Conservation (phyloP, 2,329 filamentous ascomycete genomes). For the Xylaria sp. region DNA sequence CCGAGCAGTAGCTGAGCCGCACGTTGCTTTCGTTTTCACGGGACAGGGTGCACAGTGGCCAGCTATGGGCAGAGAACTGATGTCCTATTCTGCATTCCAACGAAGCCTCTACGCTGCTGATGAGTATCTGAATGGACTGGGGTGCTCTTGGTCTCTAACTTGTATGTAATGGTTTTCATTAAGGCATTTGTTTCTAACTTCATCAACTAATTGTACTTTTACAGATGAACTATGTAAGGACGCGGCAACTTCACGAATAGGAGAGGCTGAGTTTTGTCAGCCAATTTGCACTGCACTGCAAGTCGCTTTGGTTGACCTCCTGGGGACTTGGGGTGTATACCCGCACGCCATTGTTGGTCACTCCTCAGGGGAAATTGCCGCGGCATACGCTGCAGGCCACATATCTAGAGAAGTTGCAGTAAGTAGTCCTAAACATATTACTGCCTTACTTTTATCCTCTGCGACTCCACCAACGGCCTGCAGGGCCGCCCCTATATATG, state of each 20-base stretch:
- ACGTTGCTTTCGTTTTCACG: background rate
- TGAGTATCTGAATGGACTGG: background rate
- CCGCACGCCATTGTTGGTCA: constrained; percentile 9
- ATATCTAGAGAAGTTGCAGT: background rate
- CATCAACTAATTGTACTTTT: background rate
- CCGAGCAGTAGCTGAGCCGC: too few species aligned
- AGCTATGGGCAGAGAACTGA: background rate
- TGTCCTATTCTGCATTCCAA: background rate
- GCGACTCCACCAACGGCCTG: background rate
- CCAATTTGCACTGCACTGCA: background rate
- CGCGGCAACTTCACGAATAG: background rate
- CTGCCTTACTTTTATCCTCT: background rate
- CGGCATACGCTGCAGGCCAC: constrained; percentile 10
- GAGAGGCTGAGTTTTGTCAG: background rate
- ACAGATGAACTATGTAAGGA: background rate
- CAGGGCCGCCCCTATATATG: too few species aligned
- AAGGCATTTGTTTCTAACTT: background rate
- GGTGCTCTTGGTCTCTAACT: background rate
- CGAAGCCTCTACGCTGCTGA: background rate
- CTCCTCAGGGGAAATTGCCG: constrained; percentile 15
- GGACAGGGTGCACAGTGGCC: background rate
- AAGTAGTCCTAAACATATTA: background rate
- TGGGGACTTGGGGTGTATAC: background rate
- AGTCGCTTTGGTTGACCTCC: background rate
- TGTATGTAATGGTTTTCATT: background rate